Percentiles rank a stretch among this genome's conserved stretches.
Conservation (phyloP, 192 early-diverging fungal genomes). For the Podila clonocystis region DNA sequence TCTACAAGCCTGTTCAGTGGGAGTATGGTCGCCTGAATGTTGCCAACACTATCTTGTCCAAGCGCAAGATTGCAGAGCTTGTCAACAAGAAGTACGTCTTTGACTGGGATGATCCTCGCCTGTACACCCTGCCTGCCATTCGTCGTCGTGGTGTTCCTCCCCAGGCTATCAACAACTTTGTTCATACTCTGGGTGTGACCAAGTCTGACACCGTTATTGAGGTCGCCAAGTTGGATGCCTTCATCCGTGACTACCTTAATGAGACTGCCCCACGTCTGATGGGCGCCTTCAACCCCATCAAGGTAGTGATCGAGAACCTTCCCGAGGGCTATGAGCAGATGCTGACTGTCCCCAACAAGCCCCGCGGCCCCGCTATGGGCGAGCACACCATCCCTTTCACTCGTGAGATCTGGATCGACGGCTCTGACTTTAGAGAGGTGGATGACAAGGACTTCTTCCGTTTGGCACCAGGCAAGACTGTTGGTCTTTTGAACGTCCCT, state of each 20-base stretch:
- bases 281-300: constrained; percentile 89
- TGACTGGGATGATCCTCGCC: constrained; percentile 97
- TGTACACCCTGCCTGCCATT: constrained; percentile 95
- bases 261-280: constrained; percentile 93
- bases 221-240: constrained; percentile 90
- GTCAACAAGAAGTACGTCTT: constrained; percentile 80
- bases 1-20: constrained; percentile 99
- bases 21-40: constrained; percentile 97
- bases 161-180: constrained; percentile 98
- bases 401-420: constrained; percentile 93
- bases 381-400: constrained; percentile 91
- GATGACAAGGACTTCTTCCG: constrained; percentile 97
- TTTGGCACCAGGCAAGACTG: constrained; percentile 91
- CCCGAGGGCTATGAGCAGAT: constrained; percentile 84
- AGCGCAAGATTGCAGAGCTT: constrained; percentile 96
- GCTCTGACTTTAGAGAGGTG: constrained; percentile 92
- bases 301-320: constrained; percentile 91
- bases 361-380: constrained; percentile 87
- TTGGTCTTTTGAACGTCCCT: constrained; percentile 91
- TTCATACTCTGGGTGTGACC: constrained; percentile 92
- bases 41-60: constrained; percentile 95
- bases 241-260: constrained; percentile 94
- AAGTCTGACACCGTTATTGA: constrained; percentile 85
- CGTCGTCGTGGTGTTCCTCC: constrained; percentile 98
- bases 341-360: constrained; percentile 89